These are phyloP conservation scores for Taphrina wiesneri DNA, from an alignment of 1,139 yeast genomes.

Conservation along the genomic window DNA sequence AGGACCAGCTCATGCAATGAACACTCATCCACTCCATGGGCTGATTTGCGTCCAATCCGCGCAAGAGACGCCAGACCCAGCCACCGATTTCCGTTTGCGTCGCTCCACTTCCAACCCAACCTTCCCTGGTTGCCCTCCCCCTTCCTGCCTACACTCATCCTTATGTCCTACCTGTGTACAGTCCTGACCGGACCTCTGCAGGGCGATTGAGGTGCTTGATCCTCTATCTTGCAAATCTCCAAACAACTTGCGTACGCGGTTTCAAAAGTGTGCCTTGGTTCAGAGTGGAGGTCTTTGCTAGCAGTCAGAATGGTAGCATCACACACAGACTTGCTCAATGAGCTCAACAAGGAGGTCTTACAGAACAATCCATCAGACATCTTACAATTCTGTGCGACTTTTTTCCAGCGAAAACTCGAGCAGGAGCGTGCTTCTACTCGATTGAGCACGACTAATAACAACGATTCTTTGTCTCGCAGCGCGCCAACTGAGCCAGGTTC, in stretches of 20 bases:
- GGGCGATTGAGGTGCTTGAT: too few species aligned
- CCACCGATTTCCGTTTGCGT: conserved; percentile 22
- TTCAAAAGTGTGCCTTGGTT: not conserved
- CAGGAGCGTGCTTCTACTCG: conserved; percentile 52
- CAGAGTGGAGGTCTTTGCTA: not conserved
- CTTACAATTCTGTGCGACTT: conserved; percentile 69
- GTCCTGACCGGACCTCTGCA: not conserved
- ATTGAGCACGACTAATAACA: conserved; percentile 42
- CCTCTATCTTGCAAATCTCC: too few species aligned
- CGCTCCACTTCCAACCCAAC: conserved; percentile 2
- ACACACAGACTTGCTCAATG: conserved; percentile 59
- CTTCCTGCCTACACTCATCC: not conserved
- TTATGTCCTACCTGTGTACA: not conserved
- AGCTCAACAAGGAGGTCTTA: conserved; percentile 62
- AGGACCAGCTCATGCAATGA: too few species aligned
- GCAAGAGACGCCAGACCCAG: conserved; percentile 8
- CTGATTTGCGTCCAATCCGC: not conserved
- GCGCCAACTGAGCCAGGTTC: conserved; percentile 74
- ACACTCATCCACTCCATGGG: not conserved
- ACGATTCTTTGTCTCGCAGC: conserved; percentile 52
- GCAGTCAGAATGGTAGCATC: conserved; percentile 46
- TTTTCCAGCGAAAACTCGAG: conserved; percentile 61
- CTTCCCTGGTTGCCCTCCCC: not conserved
- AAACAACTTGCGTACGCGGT: too few species aligned
- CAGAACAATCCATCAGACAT: conserved; percentile 66